These are phyloP conservation scores for Solanum commersonii DNA, from an alignment of 257 asterid species.

Conservation along the genomic window DNA sequence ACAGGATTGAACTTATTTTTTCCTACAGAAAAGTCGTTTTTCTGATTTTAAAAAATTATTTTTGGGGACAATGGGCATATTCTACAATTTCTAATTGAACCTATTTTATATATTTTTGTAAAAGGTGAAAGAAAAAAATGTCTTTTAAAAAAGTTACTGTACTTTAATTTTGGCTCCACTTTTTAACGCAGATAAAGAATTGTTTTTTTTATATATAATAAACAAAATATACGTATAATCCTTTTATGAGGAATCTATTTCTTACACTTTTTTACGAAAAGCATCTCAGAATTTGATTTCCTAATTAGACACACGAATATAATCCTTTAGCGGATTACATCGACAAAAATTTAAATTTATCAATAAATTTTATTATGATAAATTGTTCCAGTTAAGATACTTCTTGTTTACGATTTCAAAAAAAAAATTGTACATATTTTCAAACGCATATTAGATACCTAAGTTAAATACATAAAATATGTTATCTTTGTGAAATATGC, in stretches of 20 bases:
- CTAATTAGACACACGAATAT: not conserved
- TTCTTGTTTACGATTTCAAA: too few relatives aligned
- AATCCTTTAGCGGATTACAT: not conserved
- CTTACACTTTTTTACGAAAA: not conserved
- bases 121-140: not conserved
- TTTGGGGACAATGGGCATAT: not conserved
- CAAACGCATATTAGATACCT: not conserved
- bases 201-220: not conserved
- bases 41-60: not conserved
- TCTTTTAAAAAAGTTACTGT: not conserved
- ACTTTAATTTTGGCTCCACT: not conserved
- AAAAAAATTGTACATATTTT: not conserved
- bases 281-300: not conserved
- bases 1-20: not conserved
- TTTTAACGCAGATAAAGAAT: not conserved
- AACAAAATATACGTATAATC: not conserved
- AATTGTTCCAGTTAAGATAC: not conserved
- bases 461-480: not conserved
- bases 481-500: not conserved
- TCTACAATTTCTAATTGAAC: not conserved
- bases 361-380: not conserved
- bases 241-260: not conserved
- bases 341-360: not conserved
- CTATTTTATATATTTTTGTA: not conserved
- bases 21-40: too few relatives aligned